phyloP scores from a whole-genome alignment of 2,329 filamentous ascomycete genomes.

The Teratosphaeria gauchensis region DNA sequence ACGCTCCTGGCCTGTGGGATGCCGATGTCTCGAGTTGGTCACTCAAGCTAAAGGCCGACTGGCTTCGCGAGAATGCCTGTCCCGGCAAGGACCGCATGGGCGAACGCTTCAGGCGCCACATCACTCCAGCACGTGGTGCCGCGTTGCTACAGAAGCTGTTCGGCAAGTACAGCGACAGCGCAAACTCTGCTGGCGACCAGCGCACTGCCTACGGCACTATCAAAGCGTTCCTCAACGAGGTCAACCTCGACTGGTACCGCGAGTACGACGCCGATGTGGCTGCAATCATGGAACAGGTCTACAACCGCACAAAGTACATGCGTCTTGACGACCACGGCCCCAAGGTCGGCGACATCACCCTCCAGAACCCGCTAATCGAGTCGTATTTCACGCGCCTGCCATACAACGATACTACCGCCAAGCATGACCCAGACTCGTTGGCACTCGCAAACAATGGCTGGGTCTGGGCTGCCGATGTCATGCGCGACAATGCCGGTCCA shows the following conservation, averaged over 20 bases:
- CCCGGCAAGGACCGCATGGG: conserved; percentile 64
- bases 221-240: conserved; percentile 61
- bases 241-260: conserved; percentile 81
- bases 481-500: conserved; percentile 86
- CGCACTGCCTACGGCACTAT: conserved; percentile 45
- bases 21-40: conserved; percentile 47
- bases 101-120: conserved; percentile 62
- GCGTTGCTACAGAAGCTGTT: conserved; percentile 57
- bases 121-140: conserved; percentile 62
- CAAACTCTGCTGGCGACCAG: conserved; percentile 41
- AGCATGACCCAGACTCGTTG: conserved; percentile 65
- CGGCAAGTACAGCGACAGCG: conserved; percentile 54
- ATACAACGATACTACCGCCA: conserved; percentile 63
- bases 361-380: conserved; percentile 75
- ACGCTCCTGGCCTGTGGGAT: conserved; percentile 41
- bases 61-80: conserved; percentile 60
- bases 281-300: conserved; percentile 81
- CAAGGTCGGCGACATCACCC: conserved; percentile 68
- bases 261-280: conserved; percentile 81
- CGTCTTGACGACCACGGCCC: conserved; percentile 88
- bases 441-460: conserved; percentile 93
- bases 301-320: conserved; percentile 90
- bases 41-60: conserved; percentile 51
- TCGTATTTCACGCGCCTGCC: conserved; percentile 89
- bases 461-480: conserved; percentile 95